A percentile compares a stretch with the other conserved stretches of the same genome.
Conservation (phyloP, 495 filamentous ascomycete species). For the Apodospora peruviana region DNA sequence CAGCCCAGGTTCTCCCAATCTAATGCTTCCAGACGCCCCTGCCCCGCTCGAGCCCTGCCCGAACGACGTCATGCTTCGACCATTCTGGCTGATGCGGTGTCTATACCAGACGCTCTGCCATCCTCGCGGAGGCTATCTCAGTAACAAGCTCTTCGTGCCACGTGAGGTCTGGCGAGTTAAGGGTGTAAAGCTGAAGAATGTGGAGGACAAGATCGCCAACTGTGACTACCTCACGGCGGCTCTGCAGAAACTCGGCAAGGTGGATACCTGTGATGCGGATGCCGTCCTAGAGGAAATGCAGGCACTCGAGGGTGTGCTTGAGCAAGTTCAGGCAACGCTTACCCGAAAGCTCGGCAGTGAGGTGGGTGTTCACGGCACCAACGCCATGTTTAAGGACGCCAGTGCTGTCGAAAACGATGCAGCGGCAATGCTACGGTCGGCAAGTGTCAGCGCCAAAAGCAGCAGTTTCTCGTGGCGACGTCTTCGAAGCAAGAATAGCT, state of each 20-base stretch:
- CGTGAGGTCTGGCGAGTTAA: slow-evolving; percentile 91
- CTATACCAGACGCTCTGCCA: slow-evolving; percentile 90
- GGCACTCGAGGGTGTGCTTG: slow-evolving; percentile 77
- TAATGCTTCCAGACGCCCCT: slow-evolving; percentile 49
- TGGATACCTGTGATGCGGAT: slow-evolving; percentile 85
- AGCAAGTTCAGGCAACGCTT: slow-evolving; percentile 72
- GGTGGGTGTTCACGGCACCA: slow-evolving; percentile 71
- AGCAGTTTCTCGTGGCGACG: slow-evolving; percentile 78
- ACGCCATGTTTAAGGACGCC: slow-evolving; percentile 63
- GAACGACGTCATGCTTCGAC: slow-evolving; percentile 74
- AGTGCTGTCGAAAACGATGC: slow-evolving; percentile 26
- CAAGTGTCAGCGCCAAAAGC: slow-evolving; percentile 58
- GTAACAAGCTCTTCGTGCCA: slow-evolving; percentile 84
- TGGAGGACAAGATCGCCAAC: slow-evolving; percentile 93
- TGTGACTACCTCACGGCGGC: slow-evolving; percentile 91
- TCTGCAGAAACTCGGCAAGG: slow-evolving; percentile 70
- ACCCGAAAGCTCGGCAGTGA: slow-evolving; percentile 83
- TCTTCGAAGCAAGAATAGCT: slow-evolving; percentile 82
- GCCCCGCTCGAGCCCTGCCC: slow-evolving; percentile 87
- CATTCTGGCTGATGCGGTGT: slow-evolving; percentile 94
- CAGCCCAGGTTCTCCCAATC: slow-evolving; percentile 61
- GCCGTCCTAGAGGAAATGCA: slow-evolving; percentile 95
- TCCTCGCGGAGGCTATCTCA: slow-evolving; percentile 85
- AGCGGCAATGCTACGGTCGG: slow-evolving; percentile 41
- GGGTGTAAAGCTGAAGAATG: slow-evolving; percentile 79